Evolutionary conservation across 176 grass and related monocot species (phyloP).

Genomic region (Saccharum spontaneum): DNA sequence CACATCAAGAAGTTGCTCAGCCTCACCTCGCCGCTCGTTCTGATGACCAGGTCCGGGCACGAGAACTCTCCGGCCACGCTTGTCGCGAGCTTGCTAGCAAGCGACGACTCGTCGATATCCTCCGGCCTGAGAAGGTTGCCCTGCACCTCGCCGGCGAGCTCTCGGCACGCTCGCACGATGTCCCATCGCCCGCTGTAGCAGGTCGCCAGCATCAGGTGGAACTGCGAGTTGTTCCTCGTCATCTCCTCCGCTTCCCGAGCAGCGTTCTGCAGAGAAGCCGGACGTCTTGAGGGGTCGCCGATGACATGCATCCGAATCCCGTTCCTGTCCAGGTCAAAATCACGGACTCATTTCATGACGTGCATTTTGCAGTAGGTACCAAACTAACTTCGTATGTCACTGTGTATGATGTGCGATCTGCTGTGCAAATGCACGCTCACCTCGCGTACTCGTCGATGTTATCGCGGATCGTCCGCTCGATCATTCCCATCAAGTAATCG

Average conservation of each 20-base stretch:
- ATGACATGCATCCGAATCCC: constrained; percentile 46
- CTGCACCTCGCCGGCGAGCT: constrained; percentile 35
- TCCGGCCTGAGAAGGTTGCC: constrained; percentile 30
- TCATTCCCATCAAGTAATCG: constrained; percentile 52
- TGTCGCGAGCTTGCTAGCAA: constrained; percentile 52
- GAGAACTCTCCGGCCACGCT: constrained; percentile 18
- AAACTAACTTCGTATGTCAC: neutral
- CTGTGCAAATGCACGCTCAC: neutral
- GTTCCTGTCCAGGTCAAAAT: constrained; percentile 23
- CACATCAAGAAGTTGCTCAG: constrained; percentile 81
- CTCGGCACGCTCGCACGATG: constrained; percentile 49
- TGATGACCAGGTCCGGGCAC: constrained; percentile 60
- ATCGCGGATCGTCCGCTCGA: constrained; percentile 37
- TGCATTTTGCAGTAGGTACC: neutral
- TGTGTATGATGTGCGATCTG: neutral
- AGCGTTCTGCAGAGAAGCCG: constrained; percentile 44
- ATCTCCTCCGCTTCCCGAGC: constrained; percentile 31
- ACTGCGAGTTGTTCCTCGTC: constrained; percentile 37
- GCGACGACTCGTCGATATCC: constrained; percentile 54
- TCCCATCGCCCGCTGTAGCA: constrained; percentile 66
- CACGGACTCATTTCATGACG: neutral
- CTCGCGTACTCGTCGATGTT: constrained; percentile 36
- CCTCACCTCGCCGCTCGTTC: constrained; percentile 62
- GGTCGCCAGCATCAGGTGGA: constrained; percentile 47
- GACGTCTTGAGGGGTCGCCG: constrained; percentile 41